A percentile compares a stretch with the other conserved stretches of the same genome.
Conservation (phyloP, 805 yeast species). For the Suhomyces sp. region DNA sequence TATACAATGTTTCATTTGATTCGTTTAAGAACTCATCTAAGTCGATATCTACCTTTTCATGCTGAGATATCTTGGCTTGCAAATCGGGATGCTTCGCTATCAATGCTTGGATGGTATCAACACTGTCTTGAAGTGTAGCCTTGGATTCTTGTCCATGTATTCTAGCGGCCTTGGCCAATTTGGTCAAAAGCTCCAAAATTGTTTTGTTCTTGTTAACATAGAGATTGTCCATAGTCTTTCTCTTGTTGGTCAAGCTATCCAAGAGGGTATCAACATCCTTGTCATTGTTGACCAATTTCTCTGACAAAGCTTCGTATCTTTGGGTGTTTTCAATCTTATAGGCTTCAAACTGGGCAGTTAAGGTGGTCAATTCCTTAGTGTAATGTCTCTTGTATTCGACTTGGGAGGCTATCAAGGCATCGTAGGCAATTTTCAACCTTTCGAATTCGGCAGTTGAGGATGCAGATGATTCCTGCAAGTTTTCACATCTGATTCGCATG, state of each 20-base stretch:
- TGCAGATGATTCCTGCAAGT: slow-evolving; percentile 47
- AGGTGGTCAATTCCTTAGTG: slow-evolving; percentile 39
- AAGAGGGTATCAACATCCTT: slow-evolving; percentile 50
- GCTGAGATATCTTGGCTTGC: slow-evolving; percentile 26
- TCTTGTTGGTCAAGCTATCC: slow-evolving; percentile 47
- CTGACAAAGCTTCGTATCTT: slow-evolving; percentile 35
- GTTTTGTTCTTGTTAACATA: slow-evolving; percentile 48
- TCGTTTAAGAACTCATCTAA: slow-evolving; percentile 35
- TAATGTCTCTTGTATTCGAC: slow-evolving; percentile 52
- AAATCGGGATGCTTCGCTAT: slow-evolving; percentile 38
- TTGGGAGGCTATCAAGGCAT: slow-evolving; percentile 52
- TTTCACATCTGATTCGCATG: slow-evolving; percentile 49
- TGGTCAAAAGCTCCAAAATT: slow-evolving; percentile 42
- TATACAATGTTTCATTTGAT: slow-evolving; percentile 30
- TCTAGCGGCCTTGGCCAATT: slow-evolving; percentile 45
- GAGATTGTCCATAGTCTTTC: slow-evolving; percentile 49
- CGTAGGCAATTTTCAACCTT: slow-evolving; percentile 57
- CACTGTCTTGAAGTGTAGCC: slow-evolving; percentile 45
- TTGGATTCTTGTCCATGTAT: slow-evolving; percentile 51
- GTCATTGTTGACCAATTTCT: slow-evolving; percentile 43
- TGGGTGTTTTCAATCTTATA: slow-evolving; percentile 38
- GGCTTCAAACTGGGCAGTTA: slow-evolving; percentile 36
- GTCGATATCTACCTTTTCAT: slow-evolving; percentile 30
- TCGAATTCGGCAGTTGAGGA: slow-evolving; percentile 51
- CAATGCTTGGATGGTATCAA: slow-evolving; percentile 41